Evolutionary conservation across 169 alveolate genomes (phyloP).

Genomic region (Plasmodium knowlesi): DNA sequence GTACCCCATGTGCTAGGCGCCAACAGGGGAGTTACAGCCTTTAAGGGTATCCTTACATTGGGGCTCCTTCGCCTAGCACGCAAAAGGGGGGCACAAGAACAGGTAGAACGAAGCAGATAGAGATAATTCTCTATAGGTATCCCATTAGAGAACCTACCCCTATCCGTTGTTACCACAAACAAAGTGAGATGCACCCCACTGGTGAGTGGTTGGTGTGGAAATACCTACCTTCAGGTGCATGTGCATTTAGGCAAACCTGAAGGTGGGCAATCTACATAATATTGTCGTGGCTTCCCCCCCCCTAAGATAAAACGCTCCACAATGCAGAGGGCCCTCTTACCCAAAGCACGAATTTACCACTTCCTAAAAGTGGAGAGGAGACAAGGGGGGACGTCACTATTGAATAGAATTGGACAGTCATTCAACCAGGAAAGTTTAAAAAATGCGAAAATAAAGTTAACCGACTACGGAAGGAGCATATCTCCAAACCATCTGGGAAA

Average conservation of each 20-base stretch:
- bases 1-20: not conserved
- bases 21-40: not conserved
- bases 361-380: conserved; percentile 11
- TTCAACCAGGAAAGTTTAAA: conserved; percentile 53
- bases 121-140: not conserved
- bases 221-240: not conserved
- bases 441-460: conserved; percentile 44
- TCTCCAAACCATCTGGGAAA: not conserved
- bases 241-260: not conserved
- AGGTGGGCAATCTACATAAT: not conserved
- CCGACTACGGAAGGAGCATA: not conserved
- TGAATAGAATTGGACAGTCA: conserved; percentile 49
- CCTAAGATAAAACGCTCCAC: not conserved
- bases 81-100: not conserved
- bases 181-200: not conserved
- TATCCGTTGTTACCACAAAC: not conserved
- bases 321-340: not conserved
- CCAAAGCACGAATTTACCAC: conserved; percentile 14
- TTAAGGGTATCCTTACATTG: not conserved
- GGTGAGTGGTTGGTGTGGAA: not conserved
- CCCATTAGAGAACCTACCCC: not conserved
- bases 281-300: not conserved
- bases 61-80: not conserved
- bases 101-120: not conserved
- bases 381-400: conserved; percentile 60